These are phyloP conservation scores for Verticillium klebahnii DNA, from an alignment of 2,329 filamentous ascomycete genomes.

Conservation along the genomic window DNA sequence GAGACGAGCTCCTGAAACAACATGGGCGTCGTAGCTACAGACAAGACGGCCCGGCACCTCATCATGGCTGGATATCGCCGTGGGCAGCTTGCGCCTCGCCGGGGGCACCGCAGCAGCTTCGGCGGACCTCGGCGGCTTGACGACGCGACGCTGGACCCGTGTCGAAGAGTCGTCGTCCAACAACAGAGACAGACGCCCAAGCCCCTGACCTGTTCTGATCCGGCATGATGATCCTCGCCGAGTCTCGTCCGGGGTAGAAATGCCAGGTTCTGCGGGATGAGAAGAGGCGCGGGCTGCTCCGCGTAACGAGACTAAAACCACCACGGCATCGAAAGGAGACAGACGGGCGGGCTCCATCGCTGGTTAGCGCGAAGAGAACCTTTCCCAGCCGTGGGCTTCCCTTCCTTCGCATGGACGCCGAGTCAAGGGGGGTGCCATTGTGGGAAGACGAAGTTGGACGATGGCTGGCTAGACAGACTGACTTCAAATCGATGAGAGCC, in stretches of 20 bases:
- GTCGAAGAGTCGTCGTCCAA: not conserved
- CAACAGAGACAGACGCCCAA: not conserved
- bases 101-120: not conserved
- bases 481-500: slow-evolving; percentile 22
- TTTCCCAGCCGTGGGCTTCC: slow-evolving; percentile 6
- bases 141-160: not conserved
- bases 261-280: not conserved
- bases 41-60: slow-evolving; percentile 1
- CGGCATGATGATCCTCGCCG: not conserved
- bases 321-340: not conserved
- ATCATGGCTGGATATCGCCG: slow-evolving; percentile 2
- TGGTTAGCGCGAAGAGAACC: slow-evolving; percentile 1
- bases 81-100: slow-evolving; percentile 6
- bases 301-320: not conserved
- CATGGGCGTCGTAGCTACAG: slow-evolving; percentile 8
- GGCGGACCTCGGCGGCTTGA: not conserved
- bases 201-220: slow-evolving; percentile 6
- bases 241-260: not conserved
- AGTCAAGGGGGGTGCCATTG: not conserved
- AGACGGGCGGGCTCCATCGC: not conserved
- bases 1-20: slow-evolving; percentile 12
- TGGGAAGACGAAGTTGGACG: not conserved
- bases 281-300: not conserved
- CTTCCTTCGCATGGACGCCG: slow-evolving; percentile 8
- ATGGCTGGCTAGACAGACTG: slow-evolving; percentile 21